Evolutionary conservation across 2,329 filamentous ascomycete species (phyloP).

Genomic region (Talaromyces sp.): DNA sequence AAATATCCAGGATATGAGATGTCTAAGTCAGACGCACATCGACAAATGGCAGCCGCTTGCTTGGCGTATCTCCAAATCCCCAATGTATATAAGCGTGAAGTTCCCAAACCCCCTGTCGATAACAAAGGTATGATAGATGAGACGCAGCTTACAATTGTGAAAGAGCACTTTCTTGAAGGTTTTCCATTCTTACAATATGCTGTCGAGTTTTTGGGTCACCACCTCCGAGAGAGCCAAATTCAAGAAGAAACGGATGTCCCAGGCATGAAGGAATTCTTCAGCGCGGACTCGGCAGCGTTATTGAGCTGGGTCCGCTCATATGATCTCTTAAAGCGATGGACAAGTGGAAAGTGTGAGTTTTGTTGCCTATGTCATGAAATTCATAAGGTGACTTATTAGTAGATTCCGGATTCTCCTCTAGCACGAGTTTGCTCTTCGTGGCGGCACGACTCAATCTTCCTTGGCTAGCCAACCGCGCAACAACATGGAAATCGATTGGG

Average conservation of each 20-base stretch:
- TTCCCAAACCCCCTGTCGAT: constrained; percentile 1
- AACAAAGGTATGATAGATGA: constrained; percentile 5
- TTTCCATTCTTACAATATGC: background rate
- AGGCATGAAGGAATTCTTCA: constrained; percentile 6
- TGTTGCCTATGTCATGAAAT: background rate
- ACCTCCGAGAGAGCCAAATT: constrained; percentile 1
- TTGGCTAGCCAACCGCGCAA: constrained; percentile 1
- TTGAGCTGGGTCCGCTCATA: constrained; percentile 1
- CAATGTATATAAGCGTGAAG: background rate
- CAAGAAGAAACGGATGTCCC: background rate
- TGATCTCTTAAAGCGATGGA: constrained; percentile 2
- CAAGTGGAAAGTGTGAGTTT: constrained; percentile 2
- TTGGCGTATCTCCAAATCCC: background rate
- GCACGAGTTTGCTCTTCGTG: background rate
- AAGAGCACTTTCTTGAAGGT: background rate
- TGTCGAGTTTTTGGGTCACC: constrained; percentile 1
- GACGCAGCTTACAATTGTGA: background rate
- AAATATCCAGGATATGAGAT: background rate
- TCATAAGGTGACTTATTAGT: background rate
- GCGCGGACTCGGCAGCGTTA: background rate
- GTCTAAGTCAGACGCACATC: background rate
- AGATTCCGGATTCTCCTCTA: background rate
- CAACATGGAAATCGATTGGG: constrained; percentile 2
- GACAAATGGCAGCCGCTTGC: constrained; percentile 3
- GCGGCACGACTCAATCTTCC: constrained; percentile 6